Base-by-base conservation (phyloP, 2,329 filamentous ascomycete genomes). In the Verruconis gallopava region DNA sequence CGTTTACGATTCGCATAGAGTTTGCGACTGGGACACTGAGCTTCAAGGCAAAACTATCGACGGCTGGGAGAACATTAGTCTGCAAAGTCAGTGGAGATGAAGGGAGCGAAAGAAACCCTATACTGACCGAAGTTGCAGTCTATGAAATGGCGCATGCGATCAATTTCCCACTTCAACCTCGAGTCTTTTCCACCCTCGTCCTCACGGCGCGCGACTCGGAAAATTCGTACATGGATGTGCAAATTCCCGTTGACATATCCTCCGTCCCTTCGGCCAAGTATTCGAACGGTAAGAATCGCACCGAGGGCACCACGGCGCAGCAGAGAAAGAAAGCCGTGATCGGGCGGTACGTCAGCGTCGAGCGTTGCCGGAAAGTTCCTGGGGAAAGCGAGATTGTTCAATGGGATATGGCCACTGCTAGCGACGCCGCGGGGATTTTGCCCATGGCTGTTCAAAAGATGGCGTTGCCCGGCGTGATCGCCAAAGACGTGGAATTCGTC, bases 351-450 rank as follows among this genome's bases (percentile, higher is more conserved):
- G 72, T 68, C 20, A 79, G 75, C 48, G 65, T 85, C 1, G 81
- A 86, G 62, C 62, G 73, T 36, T 61, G 81, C 22, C 61, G 68
- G 43, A 62, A 25, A 11, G 42, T 68, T 51, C 46, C 69, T 3
- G 57, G 57, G 4, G 55, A 47, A 12, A 53, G 51, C 3, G 43
- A 41, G 6, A 45, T 21, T 11, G 67, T 83, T 37, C 77, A 81
- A 57, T 91, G 83, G 83, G 65, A 79, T 44, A 88, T 89, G 80
- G 80, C 75, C 5, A 88, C 82, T 6, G 72, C 77, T 9, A 81
- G 77, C 45, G 73, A 88, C 55, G 82, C 82, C 0, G 68, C 69
- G 42, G 83, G 83, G 0, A 58, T 69, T 20, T 52, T 88, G 43
- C 83, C 83, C 0, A 64, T 69, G 55, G 77, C 68, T 65, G 55